A percentile compares a stretch with the other conserved stretches of the same genome.
phyloP scores from a whole-genome alignment of 2,329 filamentous ascomycete genomes.

The Phialemonium atrogriseum region DNA sequence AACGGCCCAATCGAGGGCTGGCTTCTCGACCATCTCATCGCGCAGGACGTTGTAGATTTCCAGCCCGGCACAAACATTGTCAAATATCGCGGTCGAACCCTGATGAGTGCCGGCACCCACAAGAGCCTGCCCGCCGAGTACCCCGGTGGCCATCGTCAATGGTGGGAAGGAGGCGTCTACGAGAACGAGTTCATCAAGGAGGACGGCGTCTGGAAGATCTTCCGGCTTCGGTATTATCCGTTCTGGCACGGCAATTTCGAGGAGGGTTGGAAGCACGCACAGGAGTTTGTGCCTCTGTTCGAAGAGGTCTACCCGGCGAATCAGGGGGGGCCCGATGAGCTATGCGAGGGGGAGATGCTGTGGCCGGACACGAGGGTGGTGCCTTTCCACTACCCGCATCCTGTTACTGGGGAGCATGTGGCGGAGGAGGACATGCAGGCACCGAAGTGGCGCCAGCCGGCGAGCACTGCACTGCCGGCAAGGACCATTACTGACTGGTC shows the following conservation, averaged over 20 bases:
- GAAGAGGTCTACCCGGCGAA: constrained; percentile 39
- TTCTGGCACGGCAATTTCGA: constrained; percentile 49
- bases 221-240: constrained; percentile 45
- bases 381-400: constrained; percentile 44
- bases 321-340: constrained; percentile 40
- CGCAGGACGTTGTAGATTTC: constrained; percentile 48
- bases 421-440: too few relatives aligned
- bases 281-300: constrained; percentile 43
- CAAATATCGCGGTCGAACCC: constrained; percentile 41
- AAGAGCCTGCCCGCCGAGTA: constrained; percentile 39
- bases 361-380: constrained; percentile 49
- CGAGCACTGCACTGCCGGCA: too few relatives aligned
- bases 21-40: constrained; percentile 48
- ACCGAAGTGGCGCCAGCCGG: too few relatives aligned
- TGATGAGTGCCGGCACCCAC: constrained; percentile 48
- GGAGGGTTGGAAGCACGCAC: constrained; percentile 44
- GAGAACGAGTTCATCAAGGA: constrained; percentile 53
- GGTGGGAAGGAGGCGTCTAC: constrained; percentile 51
- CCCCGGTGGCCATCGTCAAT: constrained; percentile 43
- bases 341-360: constrained; percentile 43
- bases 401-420: constrained; percentile 39
- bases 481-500: too few relatives aligned
- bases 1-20: constrained; percentile 49
- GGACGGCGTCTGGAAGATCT: constrained; percentile 44
- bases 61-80: constrained; percentile 36